phyloP scores from a whole-genome alignment of 345 rosid species.

The Acer negundo region DNA sequence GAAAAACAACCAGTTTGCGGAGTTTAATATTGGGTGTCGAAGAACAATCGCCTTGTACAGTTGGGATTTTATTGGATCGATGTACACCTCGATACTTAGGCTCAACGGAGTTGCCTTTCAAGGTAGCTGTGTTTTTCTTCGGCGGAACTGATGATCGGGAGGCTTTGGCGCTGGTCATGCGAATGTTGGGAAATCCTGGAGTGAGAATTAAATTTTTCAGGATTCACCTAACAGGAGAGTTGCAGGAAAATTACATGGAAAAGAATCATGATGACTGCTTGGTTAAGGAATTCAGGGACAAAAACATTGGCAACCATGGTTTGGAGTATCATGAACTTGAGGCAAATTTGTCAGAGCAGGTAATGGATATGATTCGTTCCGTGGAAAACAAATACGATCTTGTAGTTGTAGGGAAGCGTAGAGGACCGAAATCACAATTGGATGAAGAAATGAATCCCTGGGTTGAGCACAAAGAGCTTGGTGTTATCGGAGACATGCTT shows the following conservation, averaged over 20 bases:
- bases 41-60: constrained; percentile 27
- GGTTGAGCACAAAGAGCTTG: constrained; percentile 38
- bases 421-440: not conserved
- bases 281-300: constrained; percentile 20
- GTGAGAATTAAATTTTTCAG: constrained; percentile 17
- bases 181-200: constrained; percentile 24
- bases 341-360: constrained; percentile 6
- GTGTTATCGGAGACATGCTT: constrained; percentile 36
- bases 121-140: constrained; percentile 25
- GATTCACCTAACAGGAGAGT: not conserved
- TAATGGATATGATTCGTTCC: constrained; percentile 13
- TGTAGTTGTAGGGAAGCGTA: constrained; percentile 20
- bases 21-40: constrained; percentile 15
- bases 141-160: constrained; percentile 39
- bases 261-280: constrained; percentile 16
- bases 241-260: not conserved
- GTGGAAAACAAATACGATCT: constrained; percentile 25
- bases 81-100: not conserved
- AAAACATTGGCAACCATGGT: not conserved
- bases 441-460: constrained; percentile 30
- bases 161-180: constrained; percentile 27
- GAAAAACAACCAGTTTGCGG: not conserved
- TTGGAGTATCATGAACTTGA: not conserved
- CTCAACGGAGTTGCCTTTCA: not conserved
- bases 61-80: constrained; percentile 32